These are phyloP conservation scores for Fusarium pseudoanthophilum DNA, from an alignment of 2,329 filamentous ascomycete species.

Conservation along the genomic window DNA sequence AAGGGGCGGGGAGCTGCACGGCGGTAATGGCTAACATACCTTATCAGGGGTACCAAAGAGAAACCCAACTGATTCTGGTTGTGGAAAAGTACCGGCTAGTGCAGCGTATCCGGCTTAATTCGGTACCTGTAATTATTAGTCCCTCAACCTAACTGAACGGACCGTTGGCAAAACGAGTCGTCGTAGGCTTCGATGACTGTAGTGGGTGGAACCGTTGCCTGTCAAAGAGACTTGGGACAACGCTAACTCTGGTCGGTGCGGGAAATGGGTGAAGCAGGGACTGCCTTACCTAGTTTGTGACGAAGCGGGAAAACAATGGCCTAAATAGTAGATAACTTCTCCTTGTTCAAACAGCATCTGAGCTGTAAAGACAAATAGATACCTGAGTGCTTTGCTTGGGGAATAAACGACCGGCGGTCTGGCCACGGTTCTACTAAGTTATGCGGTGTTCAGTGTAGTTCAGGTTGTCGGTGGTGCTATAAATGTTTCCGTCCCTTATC, in stretches of 20 bases:
- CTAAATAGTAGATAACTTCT: not conserved
- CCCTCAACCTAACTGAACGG: slow-evolving; percentile 20
- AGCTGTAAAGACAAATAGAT: not conserved
- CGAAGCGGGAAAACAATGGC: not conserved
- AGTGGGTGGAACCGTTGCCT: slow-evolving; percentile 42
- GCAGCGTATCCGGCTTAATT: not conserved
- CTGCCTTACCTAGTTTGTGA: slow-evolving; percentile 4
- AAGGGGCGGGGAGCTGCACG: slow-evolving; percentile 29
- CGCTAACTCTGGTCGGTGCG: slow-evolving; percentile 36
- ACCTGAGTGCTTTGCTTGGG: not conserved
- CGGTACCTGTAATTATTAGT: not conserved
- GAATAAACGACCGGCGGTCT: not conserved
- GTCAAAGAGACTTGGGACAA: slow-evolving; percentile 39
- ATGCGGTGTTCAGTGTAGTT: not conserved
- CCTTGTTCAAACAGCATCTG: not conserved
- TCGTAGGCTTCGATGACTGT: slow-evolving; percentile 30
- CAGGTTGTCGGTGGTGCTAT: not conserved
- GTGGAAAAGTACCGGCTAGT: not conserved
- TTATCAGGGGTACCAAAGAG: not conserved
- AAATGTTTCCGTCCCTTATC: slow-evolving; percentile 10
- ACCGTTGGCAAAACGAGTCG: slow-evolving; percentile 35
- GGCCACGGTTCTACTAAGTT: not conserved
- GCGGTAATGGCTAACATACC: slow-evolving; percentile 21
- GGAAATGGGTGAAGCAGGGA: slow-evolving; percentile 37
- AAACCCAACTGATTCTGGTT: not conserved